Evolutionary conservation across 2,329 filamentous ascomycete genomes (phyloP).

Genomic region (Aureobasidium uvarum): DNA sequence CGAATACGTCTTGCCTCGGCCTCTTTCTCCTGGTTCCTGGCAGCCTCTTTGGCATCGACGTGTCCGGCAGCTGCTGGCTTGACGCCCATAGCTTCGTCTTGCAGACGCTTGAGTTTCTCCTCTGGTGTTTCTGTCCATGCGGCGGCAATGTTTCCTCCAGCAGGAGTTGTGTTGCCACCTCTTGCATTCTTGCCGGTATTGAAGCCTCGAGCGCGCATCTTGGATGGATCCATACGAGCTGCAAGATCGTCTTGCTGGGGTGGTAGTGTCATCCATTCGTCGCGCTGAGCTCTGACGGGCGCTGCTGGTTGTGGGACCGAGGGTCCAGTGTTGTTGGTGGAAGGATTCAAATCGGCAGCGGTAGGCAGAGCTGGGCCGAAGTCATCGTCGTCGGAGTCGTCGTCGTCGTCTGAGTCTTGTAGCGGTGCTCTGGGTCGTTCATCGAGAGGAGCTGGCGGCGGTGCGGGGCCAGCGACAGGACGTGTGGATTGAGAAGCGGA

Average conservation of each 20-base stretch:
- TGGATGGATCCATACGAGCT: constrained; percentile 75
- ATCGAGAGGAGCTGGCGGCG: constrained; percentile 52
- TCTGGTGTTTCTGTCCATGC: constrained; percentile 93
- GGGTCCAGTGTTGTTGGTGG: background rate
- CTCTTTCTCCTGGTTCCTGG: constrained; percentile 40
- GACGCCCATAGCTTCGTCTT: constrained; percentile 67
- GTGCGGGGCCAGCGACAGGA: constrained; percentile 54
- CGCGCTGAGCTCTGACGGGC: constrained; percentile 57
- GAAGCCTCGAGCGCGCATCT: constrained; percentile 78
- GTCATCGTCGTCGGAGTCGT: constrained; percentile 41
- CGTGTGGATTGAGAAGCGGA: background rate
- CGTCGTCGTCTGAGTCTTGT: constrained; percentile 32
- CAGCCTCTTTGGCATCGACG: constrained; percentile 20
- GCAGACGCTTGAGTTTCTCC: constrained; percentile 76
- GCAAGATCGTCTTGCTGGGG: constrained; percentile 51
- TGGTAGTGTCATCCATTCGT: constrained; percentile 62
- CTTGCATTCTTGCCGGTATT: constrained; percentile 64
- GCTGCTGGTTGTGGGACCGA: background rate
- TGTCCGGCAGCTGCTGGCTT: constrained; percentile 12
- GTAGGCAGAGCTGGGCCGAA: constrained; percentile 49
- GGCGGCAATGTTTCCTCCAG: constrained; percentile 44
- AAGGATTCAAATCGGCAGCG: constrained; percentile 21
- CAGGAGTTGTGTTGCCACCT: constrained; percentile 40
- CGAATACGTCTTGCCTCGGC: constrained; percentile 52
- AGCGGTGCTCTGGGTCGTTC: constrained; percentile 46